phyloP scores from a whole-genome alignment of 106 monocot species.

The Dioscorea zingiberensis region DNA sequence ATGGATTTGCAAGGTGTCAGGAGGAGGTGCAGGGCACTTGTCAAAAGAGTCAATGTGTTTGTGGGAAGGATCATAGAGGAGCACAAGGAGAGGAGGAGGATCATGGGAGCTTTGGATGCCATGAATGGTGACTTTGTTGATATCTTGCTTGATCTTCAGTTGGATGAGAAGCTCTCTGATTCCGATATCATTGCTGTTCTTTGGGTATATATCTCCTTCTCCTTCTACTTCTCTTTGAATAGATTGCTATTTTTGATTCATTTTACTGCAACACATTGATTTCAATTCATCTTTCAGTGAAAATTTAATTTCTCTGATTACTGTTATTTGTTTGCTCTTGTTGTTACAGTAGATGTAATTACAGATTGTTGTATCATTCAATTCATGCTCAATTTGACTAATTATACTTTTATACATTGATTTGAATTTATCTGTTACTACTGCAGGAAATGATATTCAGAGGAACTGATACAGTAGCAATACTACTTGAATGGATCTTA shows the following conservation, averaged over 20 bases:
- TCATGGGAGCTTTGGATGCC: background rate
- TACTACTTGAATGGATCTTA: slow-evolving; percentile 63
- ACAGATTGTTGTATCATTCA: background rate
- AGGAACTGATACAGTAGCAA: slow-evolving; percentile 73
- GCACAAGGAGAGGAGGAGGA: slow-evolving; percentile 29
- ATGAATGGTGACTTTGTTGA: slow-evolving; percentile 32
- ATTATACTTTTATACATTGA: background rate
- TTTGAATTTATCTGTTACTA: background rate
- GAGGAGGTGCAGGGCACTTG: slow-evolving; percentile 38
- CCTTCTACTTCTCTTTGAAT: background rate
- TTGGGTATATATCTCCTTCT: slow-evolving; percentile 30
- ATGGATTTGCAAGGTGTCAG: slow-evolving; percentile 61
- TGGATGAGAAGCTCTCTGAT: slow-evolving; percentile 36
- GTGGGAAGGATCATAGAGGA: slow-evolving; percentile 53
- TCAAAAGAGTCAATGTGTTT: slow-evolving; percentile 37
- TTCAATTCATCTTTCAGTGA: background rate
- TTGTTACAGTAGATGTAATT: too few species aligned
- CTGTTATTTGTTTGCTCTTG: background rate
- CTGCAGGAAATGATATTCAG: slow-evolving; percentile 75
- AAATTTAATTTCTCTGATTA: background rate
- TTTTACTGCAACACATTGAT: background rate
- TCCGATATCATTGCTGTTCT: slow-evolving; percentile 60
- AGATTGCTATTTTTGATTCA: background rate
- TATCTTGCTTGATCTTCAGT: slow-evolving; percentile 31
- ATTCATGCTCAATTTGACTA: too few species aligned